A percentile compares a stretch with the other conserved stretches of the same genome.
phyloP scores from a whole-genome alignment of 176 grass and related monocot species.

The Thalia dealbata region DNA sequence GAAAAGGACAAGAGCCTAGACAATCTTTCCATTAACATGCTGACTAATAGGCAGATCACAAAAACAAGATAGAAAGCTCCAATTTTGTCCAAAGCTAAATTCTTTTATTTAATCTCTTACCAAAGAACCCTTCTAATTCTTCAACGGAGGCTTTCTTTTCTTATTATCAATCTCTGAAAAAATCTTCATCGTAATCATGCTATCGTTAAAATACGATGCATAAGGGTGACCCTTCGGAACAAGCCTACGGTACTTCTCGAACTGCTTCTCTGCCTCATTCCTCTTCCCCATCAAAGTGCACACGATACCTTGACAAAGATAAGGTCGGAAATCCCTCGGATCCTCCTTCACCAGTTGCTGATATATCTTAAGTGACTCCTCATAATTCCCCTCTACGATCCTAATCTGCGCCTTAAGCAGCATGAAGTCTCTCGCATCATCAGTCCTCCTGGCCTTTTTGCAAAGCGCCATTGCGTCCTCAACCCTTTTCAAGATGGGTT shows the following conservation, averaged over 20 bases:
- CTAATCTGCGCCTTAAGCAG: constrained; percentile 37
- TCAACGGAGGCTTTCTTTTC: constrained; percentile 17
- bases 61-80: neutral
- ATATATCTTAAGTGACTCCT: constrained; percentile 33
- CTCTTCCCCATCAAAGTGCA: constrained; percentile 35
- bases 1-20: too few relatives aligned
- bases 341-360: constrained; percentile 43
- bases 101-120: neutral
- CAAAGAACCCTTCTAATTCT: neutral
- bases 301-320: constrained; percentile 42
- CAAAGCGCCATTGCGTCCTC: constrained; percentile 31
- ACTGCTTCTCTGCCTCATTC: constrained; percentile 37
- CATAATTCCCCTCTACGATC: constrained; percentile 32
- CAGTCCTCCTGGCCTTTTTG: constrained; percentile 26
- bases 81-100: neutral
- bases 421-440: constrained; percentile 35
- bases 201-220: constrained; percentile 29
- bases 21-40: neutral
- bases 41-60: neutral
- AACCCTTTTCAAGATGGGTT: constrained; percentile 28
- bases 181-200: constrained; percentile 27
- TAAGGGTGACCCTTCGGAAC: constrained; percentile 40
- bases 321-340: constrained; percentile 39
- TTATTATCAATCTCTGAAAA: constrained; percentile 29
- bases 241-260: constrained; percentile 33